These are phyloP conservation scores for Fusarium floridanum DNA, from an alignment of 2,329 filamentous ascomycete species.

Conservation along the genomic window DNA sequence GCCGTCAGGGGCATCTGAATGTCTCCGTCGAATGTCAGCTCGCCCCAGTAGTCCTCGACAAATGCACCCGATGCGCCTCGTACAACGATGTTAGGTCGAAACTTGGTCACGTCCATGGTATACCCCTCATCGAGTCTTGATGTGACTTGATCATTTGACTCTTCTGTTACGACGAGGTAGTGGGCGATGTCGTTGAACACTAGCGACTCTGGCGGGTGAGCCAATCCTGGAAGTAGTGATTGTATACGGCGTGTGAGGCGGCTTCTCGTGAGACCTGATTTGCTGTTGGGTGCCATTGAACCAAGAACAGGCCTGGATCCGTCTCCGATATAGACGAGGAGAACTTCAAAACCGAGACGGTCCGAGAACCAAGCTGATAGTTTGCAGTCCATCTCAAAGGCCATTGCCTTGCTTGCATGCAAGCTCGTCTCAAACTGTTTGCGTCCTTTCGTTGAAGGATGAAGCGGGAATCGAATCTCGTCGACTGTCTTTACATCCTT, in stretches of 20 bases:
- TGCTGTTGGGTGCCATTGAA: conserved; percentile 42
- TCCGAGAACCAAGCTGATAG: conserved; percentile 39
- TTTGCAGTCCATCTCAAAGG: conserved; percentile 41
- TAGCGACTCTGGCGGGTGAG: conserved; percentile 19
- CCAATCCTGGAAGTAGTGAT: conserved; percentile 13
- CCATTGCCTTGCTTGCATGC: conserved; percentile 31
- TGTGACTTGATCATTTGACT: conserved; percentile 39
- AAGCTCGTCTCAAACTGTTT: conserved; percentile 22
- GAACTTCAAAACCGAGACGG: conserved; percentile 29
- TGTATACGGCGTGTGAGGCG: neutral
- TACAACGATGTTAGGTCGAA: conserved; percentile 43
- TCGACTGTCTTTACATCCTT: neutral
- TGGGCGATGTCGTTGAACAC: conserved; percentile 41
- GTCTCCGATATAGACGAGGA: conserved; percentile 38
- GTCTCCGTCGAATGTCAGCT: conserved; percentile 31
- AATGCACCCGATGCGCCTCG: conserved; percentile 32
- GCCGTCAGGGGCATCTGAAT: conserved; percentile 37
- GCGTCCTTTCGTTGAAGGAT: neutral
- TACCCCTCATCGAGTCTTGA: conserved; percentile 20
- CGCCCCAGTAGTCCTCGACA: conserved; percentile 42
- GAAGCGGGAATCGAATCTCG: conserved; percentile 28
- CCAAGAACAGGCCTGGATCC: conserved; percentile 40
- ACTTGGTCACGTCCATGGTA: conserved; percentile 43
- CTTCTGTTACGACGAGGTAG: conserved; percentile 43
- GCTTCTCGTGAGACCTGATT: conserved; percentile 17